Percentiles rank a stretch among this genome's conserved stretches.
Evolutionary conservation across 23 red algal genomes (phyloP).

Genomic region (Gracilariopsis chorda): DNA sequence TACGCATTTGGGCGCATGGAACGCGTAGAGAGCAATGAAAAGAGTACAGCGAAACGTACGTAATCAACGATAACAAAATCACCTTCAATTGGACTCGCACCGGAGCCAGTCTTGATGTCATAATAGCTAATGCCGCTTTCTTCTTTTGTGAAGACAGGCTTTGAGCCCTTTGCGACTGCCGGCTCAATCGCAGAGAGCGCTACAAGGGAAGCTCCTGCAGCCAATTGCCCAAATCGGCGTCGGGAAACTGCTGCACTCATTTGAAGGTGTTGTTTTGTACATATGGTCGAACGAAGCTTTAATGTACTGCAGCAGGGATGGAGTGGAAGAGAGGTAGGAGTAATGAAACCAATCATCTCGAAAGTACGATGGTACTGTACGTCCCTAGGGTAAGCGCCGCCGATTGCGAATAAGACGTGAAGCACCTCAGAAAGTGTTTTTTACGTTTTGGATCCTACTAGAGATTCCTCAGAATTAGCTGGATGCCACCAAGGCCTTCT

Average conservation of each 20-base stretch:
- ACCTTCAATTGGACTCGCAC: constrained; percentile 39
- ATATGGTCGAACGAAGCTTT: background rate
- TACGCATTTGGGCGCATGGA: background rate
- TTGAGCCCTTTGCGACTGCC: background rate
- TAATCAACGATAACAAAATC: constrained; percentile 69
- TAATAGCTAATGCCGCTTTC: constrained; percentile 75
- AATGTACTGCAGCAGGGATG: background rate
- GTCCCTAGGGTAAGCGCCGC: too few relatives aligned
- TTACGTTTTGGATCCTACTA: too few relatives aligned
- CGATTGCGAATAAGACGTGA: too few relatives aligned
- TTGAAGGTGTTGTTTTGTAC: background rate
- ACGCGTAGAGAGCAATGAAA: background rate
- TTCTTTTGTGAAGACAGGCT: constrained; percentile 40
- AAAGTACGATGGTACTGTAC: too few relatives aligned
- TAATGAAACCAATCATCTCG: background rate
- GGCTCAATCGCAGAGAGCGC: background rate
- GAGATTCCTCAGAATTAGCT: too few relatives aligned
- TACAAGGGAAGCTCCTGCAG: background rate
- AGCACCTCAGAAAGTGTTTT: too few relatives aligned
- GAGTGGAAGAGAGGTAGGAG: background rate
- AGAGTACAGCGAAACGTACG: background rate
- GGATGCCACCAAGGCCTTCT: too few relatives aligned
- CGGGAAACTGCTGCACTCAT: constrained; percentile 16
- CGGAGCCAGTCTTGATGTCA: constrained; percentile 63
- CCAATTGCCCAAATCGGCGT: constrained; percentile 21